Evolutionary conservation across 345 rosid genomes (phyloP), one percentile per base, ranked within the genome.

Genomic region (Angophora floribunda): DNA sequence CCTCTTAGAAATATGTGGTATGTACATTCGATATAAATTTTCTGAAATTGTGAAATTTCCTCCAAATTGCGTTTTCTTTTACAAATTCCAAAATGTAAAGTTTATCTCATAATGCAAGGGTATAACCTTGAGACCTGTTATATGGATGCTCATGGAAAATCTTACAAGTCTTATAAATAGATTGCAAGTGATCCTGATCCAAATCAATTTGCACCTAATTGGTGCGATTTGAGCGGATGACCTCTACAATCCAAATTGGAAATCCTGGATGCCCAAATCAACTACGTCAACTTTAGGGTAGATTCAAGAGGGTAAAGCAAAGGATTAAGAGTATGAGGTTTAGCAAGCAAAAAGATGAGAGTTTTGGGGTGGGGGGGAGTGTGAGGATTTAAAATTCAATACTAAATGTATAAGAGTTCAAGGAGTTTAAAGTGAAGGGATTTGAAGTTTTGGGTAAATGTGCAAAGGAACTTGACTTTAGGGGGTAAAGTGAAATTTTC

Each of bases 101-200:
- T 15, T 67, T 32, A 32, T 63, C 9, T 16, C 4, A 30, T 32
- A 67, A 32, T 9, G 1, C 2, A 5, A 15, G 44, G 45, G 9
- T 7, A 67, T 4, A 1, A 7, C 3, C 0, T 67, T 13, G 7
- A 67, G 19, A 32, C 1, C 6, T 15, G 0, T 4, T 0, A 67
- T 15, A 3, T 15, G 0, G 41, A 16, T 67, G 1, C 6, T 1
- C 12, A 15, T 30, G 19, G 16, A 32, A 32, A 5, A 67, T 17
- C 9, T 2, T 15, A 17, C 2, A 8, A 15, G 12, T 32, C 22
- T 32, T 3, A 1, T 8, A 70, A 70, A 70, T 7, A 1, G 45
- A 16, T 32, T 70, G 24, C 7, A 17, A 0, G 19, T 2, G 24
- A 10, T 32, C 45, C 6, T 8, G 0, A 9, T 17, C 19, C 44